Conservation (phyloP, 257 asterid genomes). For the Scutellaria baicalensis region DNA sequence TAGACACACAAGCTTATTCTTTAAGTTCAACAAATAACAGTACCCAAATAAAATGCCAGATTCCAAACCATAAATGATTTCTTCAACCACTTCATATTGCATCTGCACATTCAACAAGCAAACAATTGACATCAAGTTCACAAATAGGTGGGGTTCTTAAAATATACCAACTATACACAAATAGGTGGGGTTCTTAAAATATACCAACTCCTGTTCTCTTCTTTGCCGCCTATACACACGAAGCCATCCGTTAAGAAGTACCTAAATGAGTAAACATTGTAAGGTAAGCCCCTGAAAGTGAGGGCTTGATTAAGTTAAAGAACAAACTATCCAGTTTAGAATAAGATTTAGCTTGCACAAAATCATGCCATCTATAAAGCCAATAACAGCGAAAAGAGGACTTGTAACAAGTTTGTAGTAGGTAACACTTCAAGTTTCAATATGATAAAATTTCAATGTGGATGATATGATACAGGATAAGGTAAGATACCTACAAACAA, state of each 20-base stretch:
- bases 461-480: conserved; percentile 36
- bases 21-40: conserved; percentile 3
- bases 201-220: conserved; percentile 96
- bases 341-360: background rate
- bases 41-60: conserved; percentile 98
- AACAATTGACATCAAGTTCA: conserved; percentile 9
- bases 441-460: background rate
- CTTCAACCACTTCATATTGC: conserved; percentile 97
- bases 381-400: background rate
- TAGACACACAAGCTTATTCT: conserved; percentile 1
- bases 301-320: background rate
- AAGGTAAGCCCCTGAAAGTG: background rate
- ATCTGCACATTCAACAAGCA: conserved; percentile 47
- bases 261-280: conserved; percentile 36
- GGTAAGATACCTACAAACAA: conserved; percentile 98
- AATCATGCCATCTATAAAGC: background rate
- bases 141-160: no score
- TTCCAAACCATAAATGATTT: conserved; percentile 85
- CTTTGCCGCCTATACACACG: conserved; percentile 81
- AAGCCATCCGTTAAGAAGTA: conserved; percentile 91
- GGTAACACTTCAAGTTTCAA: background rate
- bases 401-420: background rate
- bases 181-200: background rate
- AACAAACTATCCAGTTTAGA: background rate
- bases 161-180: no score